phyloP scores from a whole-genome alignment of 306 rosid species.

The Castanea mollissima region DNA sequence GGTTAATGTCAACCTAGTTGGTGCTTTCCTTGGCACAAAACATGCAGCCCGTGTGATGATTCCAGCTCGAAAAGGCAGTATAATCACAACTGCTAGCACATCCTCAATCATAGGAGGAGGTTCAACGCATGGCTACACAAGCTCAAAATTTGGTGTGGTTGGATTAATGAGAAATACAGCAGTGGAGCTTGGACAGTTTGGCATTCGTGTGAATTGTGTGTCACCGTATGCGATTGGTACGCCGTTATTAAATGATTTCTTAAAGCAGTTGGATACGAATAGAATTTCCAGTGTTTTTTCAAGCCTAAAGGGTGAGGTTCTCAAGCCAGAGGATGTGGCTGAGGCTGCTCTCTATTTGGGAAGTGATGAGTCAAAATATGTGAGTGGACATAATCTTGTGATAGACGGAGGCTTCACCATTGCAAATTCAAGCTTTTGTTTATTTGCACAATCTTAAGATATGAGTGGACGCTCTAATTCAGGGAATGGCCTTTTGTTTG shows the following conservation, averaged over 20 bases:
- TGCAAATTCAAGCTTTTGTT: too few relatives aligned
- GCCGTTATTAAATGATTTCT: background rate
- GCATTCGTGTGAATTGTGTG: slow-evolving; percentile 26
- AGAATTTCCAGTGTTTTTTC: background rate
- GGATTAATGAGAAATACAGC: too few relatives aligned
- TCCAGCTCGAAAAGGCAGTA: slow-evolving; percentile 6
- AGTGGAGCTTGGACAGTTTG: too few relatives aligned
- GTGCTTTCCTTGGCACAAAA: slow-evolving; percentile 17
- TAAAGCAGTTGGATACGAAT: background rate
- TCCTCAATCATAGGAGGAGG: background rate
- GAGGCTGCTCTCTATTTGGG: slow-evolving; percentile 11
- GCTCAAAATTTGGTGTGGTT: slow-evolving; percentile 22
- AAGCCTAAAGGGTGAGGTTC: slow-evolving; percentile 11
- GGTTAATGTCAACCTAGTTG: slow-evolving; percentile 12
- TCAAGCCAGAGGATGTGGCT: slow-evolving; percentile 24
- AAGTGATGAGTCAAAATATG: too few relatives aligned
- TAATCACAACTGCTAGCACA: slow-evolving; percentile 16
- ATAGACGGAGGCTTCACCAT: too few relatives aligned
- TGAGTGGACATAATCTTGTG: too few relatives aligned
- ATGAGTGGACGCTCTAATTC: too few relatives aligned
- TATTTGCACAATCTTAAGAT: too few relatives aligned
- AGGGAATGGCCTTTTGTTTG: too few relatives aligned
- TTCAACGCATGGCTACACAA: slow-evolving; percentile 13
- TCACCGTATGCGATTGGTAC: slow-evolving; percentile 8
- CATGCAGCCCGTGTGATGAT: slow-evolving; percentile 10